Percentiles rank a stretch among this genome's conserved stretches.
Evolutionary conservation across 169 alveolate genomes (phyloP).

Genomic region (Cryptosporidium felis): DNA sequence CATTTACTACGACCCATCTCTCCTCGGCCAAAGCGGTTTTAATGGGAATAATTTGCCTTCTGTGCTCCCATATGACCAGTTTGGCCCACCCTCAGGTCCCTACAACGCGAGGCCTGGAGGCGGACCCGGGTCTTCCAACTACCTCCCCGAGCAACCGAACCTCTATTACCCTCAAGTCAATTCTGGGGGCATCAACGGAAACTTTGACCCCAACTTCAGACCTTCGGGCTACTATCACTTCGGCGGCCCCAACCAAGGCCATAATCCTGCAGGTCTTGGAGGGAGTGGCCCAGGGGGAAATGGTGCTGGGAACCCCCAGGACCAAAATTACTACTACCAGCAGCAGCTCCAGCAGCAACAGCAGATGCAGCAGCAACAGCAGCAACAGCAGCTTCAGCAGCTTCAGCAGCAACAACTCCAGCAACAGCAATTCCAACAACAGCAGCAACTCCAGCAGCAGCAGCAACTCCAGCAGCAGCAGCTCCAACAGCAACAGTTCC

Average conservation of each 20-base stretch:
- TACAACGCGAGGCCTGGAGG: neutral
- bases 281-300: too few species aligned
- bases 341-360: neutral
- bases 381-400: too few species aligned
- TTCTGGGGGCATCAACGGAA: neutral
- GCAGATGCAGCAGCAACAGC: neutral
- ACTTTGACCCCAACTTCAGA: neutral
- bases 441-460: neutral
- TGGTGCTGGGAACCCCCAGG: too few species aligned
- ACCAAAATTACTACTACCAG: neutral
- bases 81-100: slow-evolving; percentile 1
- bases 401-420: neutral
- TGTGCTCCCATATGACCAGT: slow-evolving; percentile 43
- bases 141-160: neutral
- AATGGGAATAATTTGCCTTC: slow-evolving; percentile 6
- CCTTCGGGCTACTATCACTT: neutral
- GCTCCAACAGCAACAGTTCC: neutral
- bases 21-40: neutral
- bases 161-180: neutral
- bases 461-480: too few species aligned
- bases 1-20: slow-evolving; percentile 34
- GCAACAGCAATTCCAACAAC: too few species aligned
- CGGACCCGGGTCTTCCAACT: neutral
- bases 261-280: too few species aligned
- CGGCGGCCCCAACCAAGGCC: neutral